Conservation (phyloP, 1,284 basidiomycete species). For the Sanghuangporus weigelae region DNA sequence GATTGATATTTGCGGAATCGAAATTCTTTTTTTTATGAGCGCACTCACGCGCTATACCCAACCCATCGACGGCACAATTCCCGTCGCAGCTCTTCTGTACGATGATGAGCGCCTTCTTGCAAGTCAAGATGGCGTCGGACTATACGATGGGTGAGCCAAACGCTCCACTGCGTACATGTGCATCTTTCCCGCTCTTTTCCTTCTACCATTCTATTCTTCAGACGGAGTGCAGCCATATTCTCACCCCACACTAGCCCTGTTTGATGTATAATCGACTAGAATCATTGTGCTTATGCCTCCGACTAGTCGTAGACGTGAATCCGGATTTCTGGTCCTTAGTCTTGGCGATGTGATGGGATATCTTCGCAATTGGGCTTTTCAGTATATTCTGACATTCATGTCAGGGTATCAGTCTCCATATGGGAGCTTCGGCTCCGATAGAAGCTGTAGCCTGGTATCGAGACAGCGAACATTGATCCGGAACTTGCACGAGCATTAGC, state of each 20-base stretch:
- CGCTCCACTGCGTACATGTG: not conserved
- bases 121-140: constrained; percentile 74
- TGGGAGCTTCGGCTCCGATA: not conserved
- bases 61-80: constrained; percentile 66
- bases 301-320: not conserved
- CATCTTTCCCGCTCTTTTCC: not conserved
- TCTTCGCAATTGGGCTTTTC: not conserved
- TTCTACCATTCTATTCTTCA: not conserved
- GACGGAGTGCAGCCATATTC: not conserved
- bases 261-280: not conserved
- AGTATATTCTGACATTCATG: not conserved
- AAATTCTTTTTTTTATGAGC: not conserved
- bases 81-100: constrained; percentile 67
- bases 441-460: not conserved
- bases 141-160: constrained; percentile 80
- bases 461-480: not conserved
- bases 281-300: not conserved
- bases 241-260: not conserved
- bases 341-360: not conserved
- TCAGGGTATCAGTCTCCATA: not conserved
- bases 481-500: constrained; percentile 9
- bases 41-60: constrained; percentile 34
- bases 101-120: constrained; percentile 72
- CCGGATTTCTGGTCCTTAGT: not conserved
- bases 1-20: not conserved